Evolutionary conservation across 2,329 filamentous ascomycete species (phyloP).

Genomic region (Cadophora sp.): DNA sequence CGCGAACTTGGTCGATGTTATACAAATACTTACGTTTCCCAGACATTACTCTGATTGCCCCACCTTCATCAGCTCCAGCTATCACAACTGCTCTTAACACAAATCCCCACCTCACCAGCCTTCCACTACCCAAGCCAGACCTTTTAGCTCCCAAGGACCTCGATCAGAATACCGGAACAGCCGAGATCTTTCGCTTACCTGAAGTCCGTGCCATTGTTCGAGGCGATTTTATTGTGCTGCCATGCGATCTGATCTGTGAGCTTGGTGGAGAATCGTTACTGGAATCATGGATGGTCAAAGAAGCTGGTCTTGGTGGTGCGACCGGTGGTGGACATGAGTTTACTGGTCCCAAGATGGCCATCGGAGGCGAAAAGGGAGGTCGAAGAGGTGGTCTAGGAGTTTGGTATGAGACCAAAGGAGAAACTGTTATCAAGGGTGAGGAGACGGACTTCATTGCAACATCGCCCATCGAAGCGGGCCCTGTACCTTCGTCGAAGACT

Average conservation of each 20-base stretch:
- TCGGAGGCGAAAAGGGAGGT: slow-evolving; percentile 61
- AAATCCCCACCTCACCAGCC: slow-evolving; percentile 76
- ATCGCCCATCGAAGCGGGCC: slow-evolving; percentile 65
- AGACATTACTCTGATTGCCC: slow-evolving; percentile 70
- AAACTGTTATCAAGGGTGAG: slow-evolving; percentile 82
- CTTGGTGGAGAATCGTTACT: slow-evolving; percentile 82
- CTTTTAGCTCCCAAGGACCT: slow-evolving; percentile 79
- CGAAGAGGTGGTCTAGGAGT: slow-evolving; percentile 84
- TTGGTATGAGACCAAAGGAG: slow-evolving; percentile 87
- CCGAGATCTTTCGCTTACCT: slow-evolving; percentile 83
- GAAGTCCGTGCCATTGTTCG: slow-evolving; percentile 82
- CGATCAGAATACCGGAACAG: slow-evolving; percentile 86
- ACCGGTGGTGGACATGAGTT: slow-evolving; percentile 56
- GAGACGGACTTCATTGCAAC: slow-evolving; percentile 93
- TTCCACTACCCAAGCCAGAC: slow-evolving; percentile 76
- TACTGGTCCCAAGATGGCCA: slow-evolving; percentile 52
- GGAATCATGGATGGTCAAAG: slow-evolving; percentile 90
- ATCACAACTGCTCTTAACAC: slow-evolving; percentile 75
- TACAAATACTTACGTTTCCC: slow-evolving; percentile 28
- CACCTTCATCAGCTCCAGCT: slow-evolving; percentile 68
- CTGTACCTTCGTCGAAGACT: slow-evolving; percentile 64
- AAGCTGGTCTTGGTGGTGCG: slow-evolving; percentile 70
- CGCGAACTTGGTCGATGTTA: slow-evolving; percentile 3
- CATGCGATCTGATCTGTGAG: slow-evolving; percentile 93
- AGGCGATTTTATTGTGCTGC: slow-evolving; percentile 87